These are phyloP conservation scores for Yamadazyma phyllophila DNA, from an alignment of 805 yeast genomes.

Conservation along the genomic window DNA sequence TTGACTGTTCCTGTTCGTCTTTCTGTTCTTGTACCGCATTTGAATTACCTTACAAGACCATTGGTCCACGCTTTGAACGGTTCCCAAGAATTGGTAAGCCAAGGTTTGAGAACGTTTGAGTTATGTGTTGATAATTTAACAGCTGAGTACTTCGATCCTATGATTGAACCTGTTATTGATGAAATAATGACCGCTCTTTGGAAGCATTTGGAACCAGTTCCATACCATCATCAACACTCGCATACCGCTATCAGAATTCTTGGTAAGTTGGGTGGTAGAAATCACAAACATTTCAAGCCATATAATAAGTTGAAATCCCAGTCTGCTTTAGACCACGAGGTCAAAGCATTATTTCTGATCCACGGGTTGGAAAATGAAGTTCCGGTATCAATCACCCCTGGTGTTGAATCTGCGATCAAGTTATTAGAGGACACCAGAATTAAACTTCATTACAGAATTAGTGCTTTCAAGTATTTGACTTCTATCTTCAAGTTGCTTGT, in stretches of 20 bases:
- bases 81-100: conserved; percentile 85
- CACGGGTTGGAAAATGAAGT: conserved; percentile 61
- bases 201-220: conserved; percentile 86
- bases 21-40: conserved; percentile 89
- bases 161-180: conserved; percentile 91
- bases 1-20: conserved; percentile 93
- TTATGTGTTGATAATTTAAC: conserved; percentile 94
- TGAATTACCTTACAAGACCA: conserved; percentile 86
- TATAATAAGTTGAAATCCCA: conserved; percentile 62
- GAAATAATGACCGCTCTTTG: conserved; percentile 93
- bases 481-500: conserved; percentile 67
- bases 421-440: conserved; percentile 67
- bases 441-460: conserved; percentile 64
- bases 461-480: conserved; percentile 73
- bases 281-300: conserved; percentile 78
- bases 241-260: conserved; percentile 91
- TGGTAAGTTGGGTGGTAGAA: conserved; percentile 96
- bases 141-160: conserved; percentile 95
- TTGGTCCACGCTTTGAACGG: conserved; percentile 88
- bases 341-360: conserved; percentile 65
- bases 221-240: conserved; percentile 91
- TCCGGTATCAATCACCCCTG: conserved; percentile 80
- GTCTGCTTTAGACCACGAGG: conserved; percentile 60
- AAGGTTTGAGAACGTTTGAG: conserved; percentile 92
- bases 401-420: conserved; percentile 72